Evolutionary conservation across 2,329 filamentous ascomycete genomes (phyloP).

Genomic region (Rutstroemia sydowiana): DNA sequence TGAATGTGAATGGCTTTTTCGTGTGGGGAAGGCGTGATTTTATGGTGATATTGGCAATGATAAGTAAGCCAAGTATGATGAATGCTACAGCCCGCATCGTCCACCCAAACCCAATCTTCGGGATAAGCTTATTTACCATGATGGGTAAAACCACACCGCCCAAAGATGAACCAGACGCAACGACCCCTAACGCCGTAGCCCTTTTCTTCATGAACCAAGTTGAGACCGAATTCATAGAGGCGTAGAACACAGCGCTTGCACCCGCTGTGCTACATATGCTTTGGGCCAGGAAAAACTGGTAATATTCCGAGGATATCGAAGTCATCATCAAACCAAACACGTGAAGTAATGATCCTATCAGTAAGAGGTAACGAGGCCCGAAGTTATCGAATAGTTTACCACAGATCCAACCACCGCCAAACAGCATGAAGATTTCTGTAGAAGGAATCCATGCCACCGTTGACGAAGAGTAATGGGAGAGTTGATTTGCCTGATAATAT

Average conservation of each 20-base stretch:
- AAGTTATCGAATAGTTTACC: constrained; percentile 11
- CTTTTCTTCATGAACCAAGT: background rate
- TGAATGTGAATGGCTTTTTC: background rate
- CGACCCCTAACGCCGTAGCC: background rate
- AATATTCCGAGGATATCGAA: constrained; percentile 36
- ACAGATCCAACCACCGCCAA: constrained; percentile 24
- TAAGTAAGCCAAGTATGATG: background rate
- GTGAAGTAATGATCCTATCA: constrained; percentile 36
- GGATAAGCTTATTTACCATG: background rate
- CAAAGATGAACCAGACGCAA: background rate
- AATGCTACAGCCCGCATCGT: constrained; percentile 2
- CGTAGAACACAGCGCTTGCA: background rate
- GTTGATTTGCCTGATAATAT: constrained; percentile 44
- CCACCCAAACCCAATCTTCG: background rate
- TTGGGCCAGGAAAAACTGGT: constrained; percentile 47
- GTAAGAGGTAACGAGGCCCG: constrained; percentile 32
- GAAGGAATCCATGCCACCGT: constrained; percentile 53
- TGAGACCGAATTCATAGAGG: background rate
- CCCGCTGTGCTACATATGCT: constrained; percentile 38
- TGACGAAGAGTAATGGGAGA: constrained; percentile 40
- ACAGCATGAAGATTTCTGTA: constrained; percentile 43
- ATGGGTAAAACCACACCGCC: constrained; percentile 1
- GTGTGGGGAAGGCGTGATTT: background rate
- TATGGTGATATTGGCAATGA: background rate
- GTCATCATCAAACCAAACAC: constrained; percentile 38